Evolutionary conservation across 805 yeast species (phyloP), one percentile per base, ranked within the genome.

Genomic region (Jamesozyma piceae): DNA sequence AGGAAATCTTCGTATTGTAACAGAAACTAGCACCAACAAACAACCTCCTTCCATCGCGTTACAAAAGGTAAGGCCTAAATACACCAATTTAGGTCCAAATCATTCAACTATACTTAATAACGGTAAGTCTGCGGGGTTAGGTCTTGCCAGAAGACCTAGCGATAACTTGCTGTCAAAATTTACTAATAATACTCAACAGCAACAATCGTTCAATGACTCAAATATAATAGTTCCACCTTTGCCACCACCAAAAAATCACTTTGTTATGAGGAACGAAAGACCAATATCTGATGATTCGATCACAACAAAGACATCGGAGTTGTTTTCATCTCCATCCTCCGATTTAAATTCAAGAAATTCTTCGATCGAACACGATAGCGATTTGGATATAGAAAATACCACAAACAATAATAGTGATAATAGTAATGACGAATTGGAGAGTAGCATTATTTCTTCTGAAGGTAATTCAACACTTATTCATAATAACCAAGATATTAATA

Each of bases 271-370:
- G 28, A 41, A 34, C 29, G 59, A 58, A 27, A 45, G 63, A 26
- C 63, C 63, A 2, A 49, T 57, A n/a, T 59, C 63, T 5, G 54
- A 57, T 33, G 62, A 57, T 32, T 59, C 63, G 5, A 59, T 57
- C 2, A 51, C 54, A 13, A 59, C 63, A 17, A 49, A 50, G 19
- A 50, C 58, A 11, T 49, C 60, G 4, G 62, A 55, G 21, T 35
- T 59, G 11, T 59, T 59, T 35, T 57, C 62, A 5, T 53, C 62
- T 1, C 52, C 52, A 20, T 53, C 63, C 1, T 47, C 60, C 8
- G 61, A 55, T 24, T 43, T 49, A 14, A 48, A 50, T 35, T 54
- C 62, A 1, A 50, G 56, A 18, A 44, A 49, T 21, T 58, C 63
- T 1, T 57, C 63, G 2, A 46, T 53, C n/a, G 62, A 50, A 17